Evolutionary conservation across 768 basidiomycete genomes (phyloP).

Genomic region (Mycena sanguinolenta): DNA sequence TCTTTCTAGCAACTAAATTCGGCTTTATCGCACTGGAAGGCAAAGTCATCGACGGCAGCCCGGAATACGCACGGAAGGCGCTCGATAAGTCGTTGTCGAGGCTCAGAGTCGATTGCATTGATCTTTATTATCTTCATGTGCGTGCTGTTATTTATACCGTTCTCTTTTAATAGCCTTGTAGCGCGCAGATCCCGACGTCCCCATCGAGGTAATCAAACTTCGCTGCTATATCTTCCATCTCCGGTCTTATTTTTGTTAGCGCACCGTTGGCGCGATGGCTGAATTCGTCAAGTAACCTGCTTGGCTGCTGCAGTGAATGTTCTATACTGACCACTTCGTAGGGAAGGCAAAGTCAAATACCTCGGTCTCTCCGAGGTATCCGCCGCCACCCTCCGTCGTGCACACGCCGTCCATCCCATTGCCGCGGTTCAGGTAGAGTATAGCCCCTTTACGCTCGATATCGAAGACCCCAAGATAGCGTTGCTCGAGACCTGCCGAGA

Average conservation of each 20-base stretch:
- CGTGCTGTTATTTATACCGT: slow-evolving; percentile 1
- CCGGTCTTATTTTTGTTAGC: slow-evolving; percentile 34
- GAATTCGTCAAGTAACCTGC: slow-evolving; percentile 63
- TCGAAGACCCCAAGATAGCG: slow-evolving; percentile 58
- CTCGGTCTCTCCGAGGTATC: slow-evolving; percentile 69
- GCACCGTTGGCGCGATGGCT: slow-evolving; percentile 63
- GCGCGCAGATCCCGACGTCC: slow-evolving; percentile 56
- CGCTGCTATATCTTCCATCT: background rate
- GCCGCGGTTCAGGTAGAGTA: slow-evolving; percentile 65
- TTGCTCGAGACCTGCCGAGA: slow-evolving; percentile 61
- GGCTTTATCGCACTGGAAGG: slow-evolving; percentile 38
- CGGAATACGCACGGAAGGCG: slow-evolving; percentile 55
- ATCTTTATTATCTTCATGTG: slow-evolving; percentile 64
- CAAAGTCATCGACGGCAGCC: slow-evolving; percentile 43
- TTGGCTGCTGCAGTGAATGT: background rate
- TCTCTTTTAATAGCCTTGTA: slow-evolving; percentile 7
- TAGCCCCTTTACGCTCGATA: slow-evolving; percentile 62
- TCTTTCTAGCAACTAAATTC: slow-evolving; percentile 74
- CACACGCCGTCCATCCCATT: slow-evolving; percentile 64
- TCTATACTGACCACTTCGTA: slow-evolving; percentile 29
- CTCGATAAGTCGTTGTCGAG: slow-evolving; percentile 55
- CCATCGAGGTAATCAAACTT: slow-evolving; percentile 59
- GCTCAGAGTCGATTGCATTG: slow-evolving; percentile 57
- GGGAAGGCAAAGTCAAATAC: slow-evolving; percentile 60
- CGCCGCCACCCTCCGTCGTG: slow-evolving; percentile 60